Conservation (phyloP, 768 basidiomycete species). For the Mycena olivaceomarginata region DNA sequence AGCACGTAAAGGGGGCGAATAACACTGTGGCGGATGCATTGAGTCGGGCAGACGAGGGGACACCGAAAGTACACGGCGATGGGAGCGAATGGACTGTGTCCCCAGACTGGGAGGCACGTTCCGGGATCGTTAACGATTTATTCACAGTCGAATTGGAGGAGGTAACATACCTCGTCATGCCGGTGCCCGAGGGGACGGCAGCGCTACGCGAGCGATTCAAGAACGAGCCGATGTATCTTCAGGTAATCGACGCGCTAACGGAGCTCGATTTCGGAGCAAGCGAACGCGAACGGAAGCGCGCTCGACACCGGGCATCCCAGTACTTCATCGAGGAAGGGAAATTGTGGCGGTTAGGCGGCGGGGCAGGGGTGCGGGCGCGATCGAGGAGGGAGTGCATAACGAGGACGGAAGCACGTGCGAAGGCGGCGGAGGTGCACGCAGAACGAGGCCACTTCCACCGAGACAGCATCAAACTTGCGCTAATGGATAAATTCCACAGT, state of each 20-base stretch:
- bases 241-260: constrained; percentile 18
- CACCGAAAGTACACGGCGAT: not conserved
- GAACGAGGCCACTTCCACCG: constrained; percentile 23
- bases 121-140: constrained; percentile 24
- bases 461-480: constrained; percentile 36
- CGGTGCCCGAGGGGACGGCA: not conserved
- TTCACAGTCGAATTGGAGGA: not conserved
- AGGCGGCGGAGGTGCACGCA: constrained; percentile 26
- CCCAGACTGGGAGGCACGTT: not conserved
- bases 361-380: constrained; percentile 11
- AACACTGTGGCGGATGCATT: constrained; percentile 47
- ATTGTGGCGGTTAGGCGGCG: constrained; percentile 30
- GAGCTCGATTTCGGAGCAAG: constrained; percentile 39
- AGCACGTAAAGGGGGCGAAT: constrained; percentile 44
- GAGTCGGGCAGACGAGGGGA: constrained; percentile 34
- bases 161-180: not conserved
- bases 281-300: constrained; percentile 5
- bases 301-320: constrained; percentile 4
- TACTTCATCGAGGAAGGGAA: constrained; percentile 27
- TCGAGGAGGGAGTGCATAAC: constrained; percentile 26
- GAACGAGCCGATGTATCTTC: constrained; percentile 26
- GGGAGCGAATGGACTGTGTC: not conserved
- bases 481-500: constrained; percentile 37
- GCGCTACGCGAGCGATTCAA: constrained; percentile 32
- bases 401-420: constrained; percentile 19